Base-by-base conservation (phyloP, 2,329 filamentous ascomycete species). In the Xylariaceae sp. region DNA sequence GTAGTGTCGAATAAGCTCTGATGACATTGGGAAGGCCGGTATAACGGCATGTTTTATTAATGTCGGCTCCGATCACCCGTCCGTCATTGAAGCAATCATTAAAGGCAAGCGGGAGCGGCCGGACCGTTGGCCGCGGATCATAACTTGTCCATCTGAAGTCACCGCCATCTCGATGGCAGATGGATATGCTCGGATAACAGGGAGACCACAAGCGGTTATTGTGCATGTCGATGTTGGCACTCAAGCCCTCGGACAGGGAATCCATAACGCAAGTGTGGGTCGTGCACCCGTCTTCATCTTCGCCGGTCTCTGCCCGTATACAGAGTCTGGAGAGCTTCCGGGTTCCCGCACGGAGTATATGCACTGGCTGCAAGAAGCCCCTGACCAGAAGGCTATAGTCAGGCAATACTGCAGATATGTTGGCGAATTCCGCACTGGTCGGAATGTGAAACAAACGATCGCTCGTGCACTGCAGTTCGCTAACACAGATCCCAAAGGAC, bases 181-280 rank as follows among this genome's bases (percentile, higher is more conserved):
- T 60, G 85, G 85, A 32, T 88, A 85, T 58, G 84, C 85, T 36
- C 76, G 82, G 32, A 65, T 85, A 7, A 83, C 82, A 2, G 76
- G 79, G 37, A 76, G 80, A 49, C 82, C 83, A 0, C 85, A 88
- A 68, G 82, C 78, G 48, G 85, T 88, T 6, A 79, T 89, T 47
- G 77, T 87, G 2, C 83, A 88, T 55, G 84, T 88, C 49, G 85
- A 89, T 55, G 85, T 88, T 7, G 85, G 85, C n/a, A 89, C 85
- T 0, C 84, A 88, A 64, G 85, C 82, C 14, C 74, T 89, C 3
- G 83, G 75, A n/a, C 79, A 83, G 17, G 85, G 84, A 0, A 74
- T 89, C 0, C 85, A 88, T 65, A 88, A 89, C 56, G 85, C 85
- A 5, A 82, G 77, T 2, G 80, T 79, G 53, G 85, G 85, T 3